phyloP scores from a whole-genome alignment of 108 stramenopile genomes.

The Cafeteria roenbergensis region DNA sequence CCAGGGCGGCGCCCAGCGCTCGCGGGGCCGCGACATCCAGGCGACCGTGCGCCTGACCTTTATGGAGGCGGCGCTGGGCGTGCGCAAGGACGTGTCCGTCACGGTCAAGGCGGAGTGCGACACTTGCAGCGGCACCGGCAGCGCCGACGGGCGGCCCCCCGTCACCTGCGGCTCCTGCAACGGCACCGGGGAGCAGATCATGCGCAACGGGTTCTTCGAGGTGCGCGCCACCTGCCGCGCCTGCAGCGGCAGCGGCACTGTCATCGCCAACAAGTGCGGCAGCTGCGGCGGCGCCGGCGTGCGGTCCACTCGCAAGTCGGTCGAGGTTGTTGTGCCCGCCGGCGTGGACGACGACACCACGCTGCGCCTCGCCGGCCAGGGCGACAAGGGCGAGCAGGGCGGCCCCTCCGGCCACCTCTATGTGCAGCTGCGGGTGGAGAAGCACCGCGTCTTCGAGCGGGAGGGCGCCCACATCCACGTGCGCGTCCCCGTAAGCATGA shows the following conservation, averaged over 20 bases:
- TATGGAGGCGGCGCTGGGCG: slow-evolving; percentile 71
- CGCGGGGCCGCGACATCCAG: slow-evolving; percentile 69
- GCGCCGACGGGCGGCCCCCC: slow-evolving; percentile 14
- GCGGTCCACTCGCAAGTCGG: slow-evolving; percentile 60
- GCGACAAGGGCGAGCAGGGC: slow-evolving; percentile 74
- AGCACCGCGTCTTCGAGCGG: slow-evolving; percentile 72
- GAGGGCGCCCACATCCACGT: slow-evolving; percentile 61
- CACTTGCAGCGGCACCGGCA: slow-evolving; percentile 16
- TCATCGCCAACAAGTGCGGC: slow-evolving; percentile 9
- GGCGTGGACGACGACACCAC: slow-evolving; percentile 87
- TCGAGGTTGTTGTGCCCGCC: slow-evolving; percentile 67
- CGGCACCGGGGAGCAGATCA: slow-evolving; percentile 16
- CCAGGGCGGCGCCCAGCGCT: slow-evolving; percentile 7
- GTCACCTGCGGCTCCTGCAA: slow-evolving; percentile 17
- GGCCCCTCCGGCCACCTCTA: slow-evolving; percentile 70
- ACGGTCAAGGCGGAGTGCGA: slow-evolving; percentile 23
- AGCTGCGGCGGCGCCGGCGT: slow-evolving; percentile 40
- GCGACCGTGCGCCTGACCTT: slow-evolving; percentile 64
- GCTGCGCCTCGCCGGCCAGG: slow-evolving; percentile 65
- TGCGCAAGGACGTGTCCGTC: slow-evolving; percentile 25
- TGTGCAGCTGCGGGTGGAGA: slow-evolving; percentile 66
- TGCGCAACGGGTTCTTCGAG: slow-evolving; percentile 10
- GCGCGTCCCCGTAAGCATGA: slow-evolving; percentile 55
- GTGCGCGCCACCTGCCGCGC: slow-evolving; percentile 6
- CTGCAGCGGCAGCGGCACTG: slow-evolving; percentile 4